Evolutionary conservation across 129 eudicot genomes (phyloP).

Genomic region (Centrapalus pauciflorus): DNA sequence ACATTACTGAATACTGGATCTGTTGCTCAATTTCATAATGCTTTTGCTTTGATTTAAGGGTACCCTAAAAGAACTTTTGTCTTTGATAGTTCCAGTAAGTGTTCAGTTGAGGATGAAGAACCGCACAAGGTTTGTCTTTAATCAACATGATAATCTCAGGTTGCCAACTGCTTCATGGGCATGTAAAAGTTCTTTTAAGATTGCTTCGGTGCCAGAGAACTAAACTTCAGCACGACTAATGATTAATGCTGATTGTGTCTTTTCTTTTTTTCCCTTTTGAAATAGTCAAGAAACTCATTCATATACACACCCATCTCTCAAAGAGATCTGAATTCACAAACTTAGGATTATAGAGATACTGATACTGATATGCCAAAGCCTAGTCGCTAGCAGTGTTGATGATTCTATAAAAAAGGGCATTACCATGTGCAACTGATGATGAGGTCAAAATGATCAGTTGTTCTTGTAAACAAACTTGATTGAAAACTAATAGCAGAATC

Average conservation of each 20-base stretch:
- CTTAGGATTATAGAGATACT: background rate
- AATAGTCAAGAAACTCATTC: background rate
- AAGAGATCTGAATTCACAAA: background rate
- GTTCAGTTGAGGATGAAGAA: background rate
- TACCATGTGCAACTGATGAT: background rate
- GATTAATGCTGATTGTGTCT: too few species aligned
- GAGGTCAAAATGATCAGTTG: background rate
- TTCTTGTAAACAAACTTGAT: background rate
- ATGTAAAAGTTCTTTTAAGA: background rate
- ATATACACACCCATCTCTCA: background rate
- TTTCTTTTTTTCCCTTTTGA: background rate
- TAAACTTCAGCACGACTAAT: background rate
- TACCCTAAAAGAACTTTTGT: background rate
- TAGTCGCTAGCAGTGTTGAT: too few species aligned
- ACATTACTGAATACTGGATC: background rate
- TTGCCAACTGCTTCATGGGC: background rate
- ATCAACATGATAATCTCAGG: background rate
- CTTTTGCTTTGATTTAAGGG: background rate
- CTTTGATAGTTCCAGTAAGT: background rate
- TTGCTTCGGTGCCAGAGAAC: background rate
- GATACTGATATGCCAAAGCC: too few species aligned
- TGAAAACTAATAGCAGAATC: background rate
- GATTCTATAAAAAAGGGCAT: background rate
- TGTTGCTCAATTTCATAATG: background rate
- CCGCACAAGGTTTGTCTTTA: background rate